Evolutionary conservation across 2,329 filamentous ascomycete species (phyloP), one percentile per base, ranked within the genome.

Genomic region (Ophiocordyceps sinensis): DNA sequence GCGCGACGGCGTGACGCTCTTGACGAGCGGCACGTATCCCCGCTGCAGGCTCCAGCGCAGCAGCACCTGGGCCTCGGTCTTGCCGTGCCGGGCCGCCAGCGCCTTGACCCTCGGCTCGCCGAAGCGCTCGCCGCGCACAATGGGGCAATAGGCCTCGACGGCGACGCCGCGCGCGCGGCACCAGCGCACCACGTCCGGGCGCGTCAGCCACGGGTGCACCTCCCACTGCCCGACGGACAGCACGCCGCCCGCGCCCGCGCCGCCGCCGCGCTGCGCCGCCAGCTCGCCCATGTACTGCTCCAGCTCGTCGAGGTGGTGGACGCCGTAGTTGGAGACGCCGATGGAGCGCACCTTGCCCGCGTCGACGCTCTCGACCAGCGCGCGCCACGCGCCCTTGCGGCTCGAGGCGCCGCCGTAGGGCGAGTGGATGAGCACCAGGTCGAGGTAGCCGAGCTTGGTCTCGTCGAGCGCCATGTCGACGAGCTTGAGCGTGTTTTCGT

Each of bases 171-270:
- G 68, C 58, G 79, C 68, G 47, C 68, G 59, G 51, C 82, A 83
- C 86, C 87, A 95, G 37, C 74, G 65, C 9, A 79, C 77, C 45
- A 95, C 85, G 53, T 94, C 86, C 19, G 70, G 65, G n/a, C 87
- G 71, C 9, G 78, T 70, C 35, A 87, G 75, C 87, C 86, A 95
- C 1, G 88, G 88, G 60, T 95, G 88, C 11, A 95, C 65, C 62
- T 95, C 88, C 61, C 82, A 86, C 62, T 94, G 88, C 34, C 85
- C 87, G 31, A 94, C 82, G 45, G 79, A 82, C 53, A 94, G 72
- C 34, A 85, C 66, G 21, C 85, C 85, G 36, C 75, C 78, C 8
- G 8, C 30, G 12, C 30, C 30, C 30, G 30, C 7, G 49, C 66
- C 63, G 1, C 75, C 76, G 37, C 77, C 70, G 36, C 73, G 70